Evolutionary conservation across 139 green algal genomes (phyloP).

Genomic region (Mesostigma viride): DNA sequence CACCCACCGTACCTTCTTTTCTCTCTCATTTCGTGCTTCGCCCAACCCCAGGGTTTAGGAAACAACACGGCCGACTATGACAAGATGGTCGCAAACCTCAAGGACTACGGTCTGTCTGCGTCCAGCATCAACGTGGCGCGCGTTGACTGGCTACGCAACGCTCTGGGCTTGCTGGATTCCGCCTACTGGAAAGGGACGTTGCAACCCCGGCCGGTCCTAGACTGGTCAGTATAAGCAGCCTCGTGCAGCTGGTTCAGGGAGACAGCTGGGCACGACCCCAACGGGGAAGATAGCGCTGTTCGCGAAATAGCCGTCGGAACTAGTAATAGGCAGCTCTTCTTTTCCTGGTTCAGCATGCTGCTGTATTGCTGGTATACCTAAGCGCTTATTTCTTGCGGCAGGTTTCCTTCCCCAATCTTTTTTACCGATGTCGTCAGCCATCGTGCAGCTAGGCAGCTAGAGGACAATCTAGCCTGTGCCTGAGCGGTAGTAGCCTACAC

Average conservation of each 20-base stretch:
- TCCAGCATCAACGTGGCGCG: constrained; percentile 44
- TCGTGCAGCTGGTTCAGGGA: neutral
- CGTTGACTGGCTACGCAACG: constrained; percentile 77
- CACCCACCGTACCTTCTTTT: no score
- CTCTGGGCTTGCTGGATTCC: constrained; percentile 53
- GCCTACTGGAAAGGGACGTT: constrained; percentile 84
- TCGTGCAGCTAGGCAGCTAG: no score
- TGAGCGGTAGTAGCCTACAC: no score
- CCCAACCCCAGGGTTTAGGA: constrained; percentile 60
- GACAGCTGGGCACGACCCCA: neutral
- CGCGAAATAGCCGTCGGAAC: no score
- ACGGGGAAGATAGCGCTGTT: no score
- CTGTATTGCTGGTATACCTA: no score
- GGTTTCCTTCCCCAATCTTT: no score
- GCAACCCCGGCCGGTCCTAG: constrained; percentile 72
- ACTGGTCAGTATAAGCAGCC: constrained; percentile 75
- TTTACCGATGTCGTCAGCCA: no score
- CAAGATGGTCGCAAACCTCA: constrained; percentile 38
- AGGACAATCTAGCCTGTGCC: no score
- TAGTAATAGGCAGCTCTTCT: neutral
- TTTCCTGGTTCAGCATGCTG: neutral
- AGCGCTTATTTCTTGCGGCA: no score
- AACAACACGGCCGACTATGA: constrained; percentile 75
- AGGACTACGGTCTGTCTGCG: constrained; percentile 30
- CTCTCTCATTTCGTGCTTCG: no score